phyloP scores from a whole-genome alignment of 164 flowering plant genomes.

The Euptelea pleiosperma region DNA sequence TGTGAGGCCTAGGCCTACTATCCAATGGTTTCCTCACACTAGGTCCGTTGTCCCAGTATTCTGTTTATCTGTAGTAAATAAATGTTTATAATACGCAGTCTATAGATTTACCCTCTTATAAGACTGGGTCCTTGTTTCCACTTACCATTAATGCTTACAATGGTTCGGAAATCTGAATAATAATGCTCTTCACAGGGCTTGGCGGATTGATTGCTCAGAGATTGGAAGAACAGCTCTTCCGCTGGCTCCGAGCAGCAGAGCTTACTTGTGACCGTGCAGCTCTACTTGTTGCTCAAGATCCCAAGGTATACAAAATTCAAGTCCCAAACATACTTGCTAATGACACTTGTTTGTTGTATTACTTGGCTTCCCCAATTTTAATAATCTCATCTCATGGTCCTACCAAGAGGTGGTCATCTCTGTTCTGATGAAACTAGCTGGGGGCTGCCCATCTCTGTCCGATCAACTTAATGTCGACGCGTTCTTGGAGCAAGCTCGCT shows the following conservation, averaged over 20 bases:
- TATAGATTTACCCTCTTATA: no score
- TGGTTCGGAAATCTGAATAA: background rate
- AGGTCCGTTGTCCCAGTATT: no score
- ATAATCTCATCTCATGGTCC: constrained; percentile 21
- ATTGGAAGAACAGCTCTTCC: constrained; percentile 82
- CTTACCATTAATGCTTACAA: background rate
- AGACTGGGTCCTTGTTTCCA: no score
- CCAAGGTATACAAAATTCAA: constrained; percentile 55
- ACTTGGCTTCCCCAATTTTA: constrained; percentile 9
- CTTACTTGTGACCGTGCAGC: constrained; percentile 98
- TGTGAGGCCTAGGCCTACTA: background rate
- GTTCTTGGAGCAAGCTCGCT: constrained; percentile 96
- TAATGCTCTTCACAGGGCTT: constrained; percentile 44
- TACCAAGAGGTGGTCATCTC: constrained; percentile 96
- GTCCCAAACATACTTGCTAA: background rate
- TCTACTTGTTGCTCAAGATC: constrained; percentile 93
- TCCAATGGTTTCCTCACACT: no score
- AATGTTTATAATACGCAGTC: no score
- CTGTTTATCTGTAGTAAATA: no score
- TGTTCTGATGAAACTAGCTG: constrained; percentile 95
- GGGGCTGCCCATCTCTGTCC: constrained; percentile 91
- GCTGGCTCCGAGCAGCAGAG: constrained; percentile 98
- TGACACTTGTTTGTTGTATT: background rate
- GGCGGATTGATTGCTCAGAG: constrained; percentile 82
- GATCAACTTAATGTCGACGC: constrained; percentile 97